These are phyloP conservation scores for Sclerotinia minor DNA, from an alignment of 2,329 filamentous ascomycete genomes.

Conservation along the genomic window DNA sequence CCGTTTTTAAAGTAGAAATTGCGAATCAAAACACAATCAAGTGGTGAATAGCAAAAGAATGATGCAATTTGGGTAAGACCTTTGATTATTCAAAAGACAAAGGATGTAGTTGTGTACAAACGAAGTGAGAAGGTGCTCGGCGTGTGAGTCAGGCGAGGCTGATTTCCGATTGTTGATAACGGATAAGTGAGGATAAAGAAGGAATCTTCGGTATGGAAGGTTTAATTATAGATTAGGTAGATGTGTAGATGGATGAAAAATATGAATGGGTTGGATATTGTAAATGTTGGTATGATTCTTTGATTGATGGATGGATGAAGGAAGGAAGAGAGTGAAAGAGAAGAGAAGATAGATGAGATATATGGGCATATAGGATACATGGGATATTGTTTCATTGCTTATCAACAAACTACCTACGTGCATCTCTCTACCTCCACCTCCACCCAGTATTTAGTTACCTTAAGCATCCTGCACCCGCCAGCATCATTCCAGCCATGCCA, in stretches of 20 bases:
- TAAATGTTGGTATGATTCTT: not conserved
- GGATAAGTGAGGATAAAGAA: conserved; percentile 15
- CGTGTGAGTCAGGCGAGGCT: conserved; percentile 19
- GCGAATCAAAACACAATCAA: conserved; percentile 19
- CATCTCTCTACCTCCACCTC: not conserved
- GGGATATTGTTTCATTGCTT: conserved; percentile 13
- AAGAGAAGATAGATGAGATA: not conserved
- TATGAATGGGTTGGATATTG: not conserved
- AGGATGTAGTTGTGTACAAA: not conserved
- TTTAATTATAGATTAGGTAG: conserved; percentile 15
- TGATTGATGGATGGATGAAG: not conserved
- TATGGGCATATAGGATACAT: not conserved
- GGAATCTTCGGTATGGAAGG: not conserved
- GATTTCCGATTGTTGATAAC: not conserved
- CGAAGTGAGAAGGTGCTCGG: conserved; percentile 7
- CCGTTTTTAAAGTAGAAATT: conserved; percentile 8
- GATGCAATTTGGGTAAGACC: not conserved
- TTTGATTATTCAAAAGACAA: not conserved
- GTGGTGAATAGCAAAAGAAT: conserved; percentile 8
- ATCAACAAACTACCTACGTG: not conserved
- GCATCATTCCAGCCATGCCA: not conserved
- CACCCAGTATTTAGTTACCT: too few relatives aligned
- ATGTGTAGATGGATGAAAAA: not conserved
- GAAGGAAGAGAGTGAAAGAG: not conserved
- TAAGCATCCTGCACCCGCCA: conserved; percentile 3